Evolutionary conservation across 495 filamentous ascomycete genomes (phyloP), one percentile per base, ranked within the genome.

Genomic region (Daldinia caldariorum): DNA sequence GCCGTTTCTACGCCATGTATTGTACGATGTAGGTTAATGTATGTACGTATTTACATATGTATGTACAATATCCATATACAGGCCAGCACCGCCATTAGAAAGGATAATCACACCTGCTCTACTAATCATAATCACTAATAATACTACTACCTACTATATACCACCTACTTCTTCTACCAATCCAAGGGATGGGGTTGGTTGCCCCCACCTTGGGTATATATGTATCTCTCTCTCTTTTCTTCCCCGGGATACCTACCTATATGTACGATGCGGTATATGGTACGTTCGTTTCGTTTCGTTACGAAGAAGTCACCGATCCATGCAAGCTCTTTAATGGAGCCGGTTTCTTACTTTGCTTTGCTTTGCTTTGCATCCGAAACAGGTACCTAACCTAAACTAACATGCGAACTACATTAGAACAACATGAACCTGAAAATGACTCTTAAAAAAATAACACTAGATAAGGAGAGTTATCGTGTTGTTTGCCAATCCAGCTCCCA

Each of bases 231-330:
- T 26, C 26, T 26, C 49, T 20, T 18, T n/a, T 39, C 12, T 56
- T 57, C 63, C 64, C 70, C 35, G 61, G 65, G 56, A 59, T 43
- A n/a, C n/a, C n/a, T n/a, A n/a, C n/a, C n/a, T n/a, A 72, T 61
- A 72, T 61, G 45, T 63, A 53, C 43, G 20, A 12, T 50, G 3
- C 26, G 26, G 3, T 26, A 26, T 26, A 50, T 12, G 49, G 49
- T 53, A 32, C 49, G 47, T 58, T 41, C 61, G 61, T 73, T 58
- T 41, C 61, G 61, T 73, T 73, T 26, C 26, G 26, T 26, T 73
- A 70, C 70, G 70, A 73, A 62, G 70, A 73, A 62, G 26, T 56
- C 66, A 73, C 69, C 70, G 66, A 70, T 70, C 70, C 70, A 73
- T 73, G 66, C 66, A 70, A 41, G 47, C 22, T 63, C 49, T 64